These are phyloP conservation scores for Cucurbita argyrosperma DNA, from an alignment of 306 rosid genomes.

Conservation along the genomic window DNA sequence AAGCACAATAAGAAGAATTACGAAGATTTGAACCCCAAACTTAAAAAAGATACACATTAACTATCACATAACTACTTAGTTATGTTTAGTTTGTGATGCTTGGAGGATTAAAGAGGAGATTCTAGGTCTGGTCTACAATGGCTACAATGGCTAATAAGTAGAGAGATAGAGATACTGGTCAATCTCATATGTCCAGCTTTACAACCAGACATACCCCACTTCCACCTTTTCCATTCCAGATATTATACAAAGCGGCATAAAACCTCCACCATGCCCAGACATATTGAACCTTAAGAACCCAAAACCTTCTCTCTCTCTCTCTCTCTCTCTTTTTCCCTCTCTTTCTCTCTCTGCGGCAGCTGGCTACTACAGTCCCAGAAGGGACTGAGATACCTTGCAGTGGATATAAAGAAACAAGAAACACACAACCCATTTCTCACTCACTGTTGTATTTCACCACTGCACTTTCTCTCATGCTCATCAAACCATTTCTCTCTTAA, in stretches of 20 bases:
- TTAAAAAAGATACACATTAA: too few relatives aligned
- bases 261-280: slow-evolving; percentile 14
- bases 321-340: not conserved
- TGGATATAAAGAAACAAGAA: not conserved
- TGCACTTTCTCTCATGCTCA: slow-evolving; percentile 14
- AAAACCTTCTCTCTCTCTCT: slow-evolving; percentile 17
- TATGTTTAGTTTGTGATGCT: too few relatives aligned
- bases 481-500: slow-evolving; percentile 14
- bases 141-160: not conserved
- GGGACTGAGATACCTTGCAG: slow-evolving; percentile 19
- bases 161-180: not conserved
- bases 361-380: slow-evolving; percentile 6
- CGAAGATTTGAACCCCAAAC: too few relatives aligned
- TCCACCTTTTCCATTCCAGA: slow-evolving; percentile 2
- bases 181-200: not conserved
- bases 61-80: too few relatives aligned
- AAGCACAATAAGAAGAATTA: too few relatives aligned
- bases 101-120: not conserved
- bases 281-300: slow-evolving; percentile 23
- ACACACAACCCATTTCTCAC: not conserved
- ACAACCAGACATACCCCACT: slow-evolving; percentile 6
- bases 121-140: not conserved
- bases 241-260: slow-evolving; percentile 11
- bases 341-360: slow-evolving; percentile 19
- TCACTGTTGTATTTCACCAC: slow-evolving; percentile 2